Evolutionary conservation across 139 green algal species (phyloP).

Genomic region (Coelastrella sp.): DNA sequence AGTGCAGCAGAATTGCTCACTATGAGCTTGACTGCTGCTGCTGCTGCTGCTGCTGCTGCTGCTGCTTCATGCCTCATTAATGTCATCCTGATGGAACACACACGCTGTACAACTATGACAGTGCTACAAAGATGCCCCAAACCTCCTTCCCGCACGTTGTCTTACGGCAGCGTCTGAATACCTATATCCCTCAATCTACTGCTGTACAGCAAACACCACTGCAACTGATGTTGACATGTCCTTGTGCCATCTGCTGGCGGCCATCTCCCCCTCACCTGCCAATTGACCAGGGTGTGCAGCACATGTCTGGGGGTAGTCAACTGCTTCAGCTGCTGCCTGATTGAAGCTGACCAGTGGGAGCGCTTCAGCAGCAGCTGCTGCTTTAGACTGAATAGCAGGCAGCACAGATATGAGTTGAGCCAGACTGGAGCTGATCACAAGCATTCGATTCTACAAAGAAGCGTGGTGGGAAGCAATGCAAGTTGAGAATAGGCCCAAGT

Average conservation of each 20-base stretch:
- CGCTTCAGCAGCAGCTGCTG: not conserved
- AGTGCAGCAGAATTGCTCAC: not conserved
- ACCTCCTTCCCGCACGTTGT: no score
- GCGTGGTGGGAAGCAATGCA: no score
- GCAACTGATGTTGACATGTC: not conserved
- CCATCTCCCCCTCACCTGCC: not conserved
- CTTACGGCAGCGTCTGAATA: no score
- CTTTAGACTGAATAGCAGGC: not conserved
- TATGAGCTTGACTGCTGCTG: conserved; percentile 1
- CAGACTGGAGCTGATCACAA: not conserved
- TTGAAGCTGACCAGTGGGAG: not conserved
- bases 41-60: not conserved
- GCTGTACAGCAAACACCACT: not conserved
- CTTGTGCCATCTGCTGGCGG: not conserved
- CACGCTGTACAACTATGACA: no score
- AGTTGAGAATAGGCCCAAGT: no score
- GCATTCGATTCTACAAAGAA: not conserved
- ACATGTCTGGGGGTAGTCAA: not conserved
- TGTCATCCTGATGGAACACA: no score
- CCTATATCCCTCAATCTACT: no score
- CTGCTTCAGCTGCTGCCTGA: not conserved
- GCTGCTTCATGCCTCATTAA: no score
- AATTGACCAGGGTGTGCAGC: not conserved
- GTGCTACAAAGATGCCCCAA: no score
- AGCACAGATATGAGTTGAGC: not conserved